Evolutionary conservation across 495 filamentous ascomycete genomes (phyloP).

Genomic region (Daldinia grandis): DNA sequence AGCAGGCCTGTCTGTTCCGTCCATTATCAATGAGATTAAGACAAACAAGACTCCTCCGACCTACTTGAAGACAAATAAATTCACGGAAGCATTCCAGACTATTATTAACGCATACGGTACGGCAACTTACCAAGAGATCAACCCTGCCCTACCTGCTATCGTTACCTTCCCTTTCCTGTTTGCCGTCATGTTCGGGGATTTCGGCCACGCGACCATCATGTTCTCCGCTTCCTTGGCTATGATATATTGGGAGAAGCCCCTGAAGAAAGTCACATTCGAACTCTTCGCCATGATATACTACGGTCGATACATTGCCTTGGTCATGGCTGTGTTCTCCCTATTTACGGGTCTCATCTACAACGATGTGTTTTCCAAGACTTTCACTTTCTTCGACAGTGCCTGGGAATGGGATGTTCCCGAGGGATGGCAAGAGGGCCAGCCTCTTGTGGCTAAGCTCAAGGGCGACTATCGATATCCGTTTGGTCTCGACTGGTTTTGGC

Average conservation of each 20-base stretch:
- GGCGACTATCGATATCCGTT: conserved; percentile 87
- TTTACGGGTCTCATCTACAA: conserved; percentile 98
- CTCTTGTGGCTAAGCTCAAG: conserved; percentile 70
- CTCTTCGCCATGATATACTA: conserved; percentile 98
- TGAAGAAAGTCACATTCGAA: conserved; percentile 92
- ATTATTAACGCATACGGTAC: conserved; percentile 99
- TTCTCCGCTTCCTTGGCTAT: conserved; percentile 79
- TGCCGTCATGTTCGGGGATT: conserved; percentile 98
- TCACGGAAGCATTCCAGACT: conserved; percentile 97
- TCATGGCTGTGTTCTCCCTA: conserved; percentile 97
- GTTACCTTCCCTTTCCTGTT: conserved; percentile 98
- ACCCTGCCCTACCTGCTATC: conserved; percentile 92
- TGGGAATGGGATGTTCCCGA: conserved; percentile 82
- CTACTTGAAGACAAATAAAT: conserved; percentile 96
- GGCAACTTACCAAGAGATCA: conserved; percentile 95
- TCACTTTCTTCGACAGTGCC: conserved; percentile 86
- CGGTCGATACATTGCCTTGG: conserved; percentile 95
- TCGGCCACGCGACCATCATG: conserved; percentile 92
- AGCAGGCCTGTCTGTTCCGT: conserved; percentile 91
- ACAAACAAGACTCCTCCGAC: conserved; percentile 98
- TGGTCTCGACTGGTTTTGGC: conserved; percentile 97
- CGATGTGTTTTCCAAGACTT: conserved; percentile 92
- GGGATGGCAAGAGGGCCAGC: conserved; percentile 64
- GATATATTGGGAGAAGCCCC: conserved; percentile 93
- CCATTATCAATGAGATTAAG: conserved; percentile 95